Conservation (phyloP, 164 flowering plant species). For the Stephania yunnanensis region DNA sequence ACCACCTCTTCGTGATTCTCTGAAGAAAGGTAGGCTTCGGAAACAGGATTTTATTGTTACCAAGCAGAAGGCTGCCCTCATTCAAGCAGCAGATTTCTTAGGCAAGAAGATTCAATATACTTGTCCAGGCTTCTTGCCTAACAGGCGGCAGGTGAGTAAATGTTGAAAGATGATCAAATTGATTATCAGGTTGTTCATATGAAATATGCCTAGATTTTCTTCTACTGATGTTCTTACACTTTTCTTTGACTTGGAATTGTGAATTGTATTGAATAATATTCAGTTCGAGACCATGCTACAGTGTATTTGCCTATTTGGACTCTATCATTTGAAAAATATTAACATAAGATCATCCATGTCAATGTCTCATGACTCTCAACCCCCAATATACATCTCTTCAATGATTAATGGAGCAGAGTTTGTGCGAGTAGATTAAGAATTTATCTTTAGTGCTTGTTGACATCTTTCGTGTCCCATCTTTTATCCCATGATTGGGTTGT, state of each 20-base stretch:
- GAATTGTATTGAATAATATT: too few relatives aligned
- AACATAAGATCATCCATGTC: too few relatives aligned
- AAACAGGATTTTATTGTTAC: constrained; percentile 69
- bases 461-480: background rate
- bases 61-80: constrained; percentile 65
- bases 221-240: too few relatives aligned
- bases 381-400: background rate
- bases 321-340: too few relatives aligned
- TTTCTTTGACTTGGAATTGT: too few relatives aligned
- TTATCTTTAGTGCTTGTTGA: background rate
- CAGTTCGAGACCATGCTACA: too few relatives aligned
- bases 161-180: constrained; percentile 1
- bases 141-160: constrained; percentile 80
- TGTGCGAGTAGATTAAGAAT: background rate
- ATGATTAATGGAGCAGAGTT: background rate
- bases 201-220: too few relatives aligned
- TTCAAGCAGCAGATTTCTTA: constrained; percentile 72
- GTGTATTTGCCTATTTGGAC: too few relatives aligned
- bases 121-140: constrained; percentile 85
- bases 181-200: background rate
- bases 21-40: constrained; percentile 56
- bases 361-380: background rate
- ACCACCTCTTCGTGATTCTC: constrained; percentile 75
- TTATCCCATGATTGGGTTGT: background rate
- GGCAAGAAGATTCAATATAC: constrained; percentile 87